Evolutionary conservation across 768 basidiomycete genomes (phyloP).

Genomic region (Agrocybe pediades): DNA sequence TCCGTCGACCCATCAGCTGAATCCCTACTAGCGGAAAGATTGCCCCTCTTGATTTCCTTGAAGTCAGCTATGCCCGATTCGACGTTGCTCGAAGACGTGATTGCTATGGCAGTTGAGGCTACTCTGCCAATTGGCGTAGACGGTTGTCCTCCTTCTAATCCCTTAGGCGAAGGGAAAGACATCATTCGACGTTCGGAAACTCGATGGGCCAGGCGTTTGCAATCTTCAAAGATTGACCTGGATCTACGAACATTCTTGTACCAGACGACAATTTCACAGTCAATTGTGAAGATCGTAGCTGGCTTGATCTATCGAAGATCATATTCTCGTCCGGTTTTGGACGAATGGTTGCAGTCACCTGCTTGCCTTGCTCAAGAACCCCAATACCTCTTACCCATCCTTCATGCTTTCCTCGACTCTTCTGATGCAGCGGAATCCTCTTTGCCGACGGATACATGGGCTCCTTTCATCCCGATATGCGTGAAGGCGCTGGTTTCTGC

Average conservation of each 20-base stretch:
- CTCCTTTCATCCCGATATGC: slow-evolving; percentile 25
- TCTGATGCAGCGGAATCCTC: slow-evolving; percentile 13
- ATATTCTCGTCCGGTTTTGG: slow-evolving; percentile 25
- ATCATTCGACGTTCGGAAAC: slow-evolving; percentile 25
- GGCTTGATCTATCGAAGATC: slow-evolving; percentile 44
- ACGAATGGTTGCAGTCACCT: slow-evolving; percentile 43
- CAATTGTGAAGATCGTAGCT: slow-evolving; percentile 44
- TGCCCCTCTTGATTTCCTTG: slow-evolving; percentile 41
- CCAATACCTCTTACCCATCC: slow-evolving; percentile 35
- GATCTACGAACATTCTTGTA: slow-evolving; percentile 37
- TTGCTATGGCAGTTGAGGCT: slow-evolving; percentile 42
- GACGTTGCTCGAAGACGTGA: slow-evolving; percentile 44
- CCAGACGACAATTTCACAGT: slow-evolving; percentile 42
- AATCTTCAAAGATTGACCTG: slow-evolving; percentile 19
- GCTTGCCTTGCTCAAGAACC: slow-evolving; percentile 21
- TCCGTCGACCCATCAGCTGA: slow-evolving; percentile 25
- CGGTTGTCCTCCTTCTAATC: slow-evolving; percentile 21
- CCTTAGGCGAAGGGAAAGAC: slow-evolving; percentile 12
- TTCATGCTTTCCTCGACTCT: slow-evolving; percentile 51
- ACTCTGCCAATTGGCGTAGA: slow-evolving; percentile 39
- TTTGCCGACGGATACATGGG: slow-evolving; percentile 25
- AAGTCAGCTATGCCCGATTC: slow-evolving; percentile 35
- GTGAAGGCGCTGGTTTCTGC: slow-evolving; percentile 6
- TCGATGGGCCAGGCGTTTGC: slow-evolving; percentile 34
- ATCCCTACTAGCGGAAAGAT: slow-evolving; percentile 27